These are phyloP conservation scores for Mycosarcoma mackinlayi DNA, from an alignment of 1,284 basidiomycete species.

Conservation along the genomic window DNA sequence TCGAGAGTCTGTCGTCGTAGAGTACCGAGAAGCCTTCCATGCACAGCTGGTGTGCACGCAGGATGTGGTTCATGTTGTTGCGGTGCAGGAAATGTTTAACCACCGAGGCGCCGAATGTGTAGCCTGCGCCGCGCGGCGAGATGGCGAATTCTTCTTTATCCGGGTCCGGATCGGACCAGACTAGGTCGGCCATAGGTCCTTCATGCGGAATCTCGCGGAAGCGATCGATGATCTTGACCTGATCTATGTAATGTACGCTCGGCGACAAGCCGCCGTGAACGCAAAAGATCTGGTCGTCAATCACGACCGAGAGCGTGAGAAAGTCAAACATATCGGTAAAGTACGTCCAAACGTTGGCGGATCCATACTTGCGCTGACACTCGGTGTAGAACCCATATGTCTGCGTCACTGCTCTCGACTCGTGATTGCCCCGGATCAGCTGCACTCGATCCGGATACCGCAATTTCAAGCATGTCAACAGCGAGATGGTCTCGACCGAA, in stretches of 20 bases:
- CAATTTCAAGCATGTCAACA: constrained; percentile 94
- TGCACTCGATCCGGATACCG: constrained; percentile 97
- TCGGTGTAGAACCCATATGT: constrained; percentile 99
- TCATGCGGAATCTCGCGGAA: constrained; percentile 99
- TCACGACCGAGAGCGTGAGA: constrained; percentile 94
- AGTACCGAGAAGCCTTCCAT: constrained; percentile 98
- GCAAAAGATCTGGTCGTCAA: constrained; percentile 99
- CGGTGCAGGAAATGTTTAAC: constrained; percentile 91
- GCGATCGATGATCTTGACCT: constrained; percentile 98
- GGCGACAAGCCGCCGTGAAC: constrained; percentile 97
- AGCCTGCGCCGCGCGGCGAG: constrained; percentile 95
- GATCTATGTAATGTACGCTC: constrained; percentile 98
- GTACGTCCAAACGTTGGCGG: constrained; percentile 93
- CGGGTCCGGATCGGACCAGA: constrained; percentile 99
- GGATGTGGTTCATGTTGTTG: constrained; percentile 97
- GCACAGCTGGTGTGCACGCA: constrained; percentile 97
- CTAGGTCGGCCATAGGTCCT: constrained; percentile 99
- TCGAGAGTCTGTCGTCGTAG: constrained; percentile 93
- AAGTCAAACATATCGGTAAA: constrained; percentile 99
- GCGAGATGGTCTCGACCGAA: constrained; percentile 97
- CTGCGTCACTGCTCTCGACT: constrained; percentile 96
- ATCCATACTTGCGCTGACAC: constrained; percentile 95
- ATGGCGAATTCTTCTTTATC: constrained; percentile 99
- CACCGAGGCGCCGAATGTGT: constrained; percentile 97
- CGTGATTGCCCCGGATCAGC: constrained; percentile 96